Percentiles rank a stretch among this genome's conserved stretches.
These are phyloP conservation scores for Zizania latifolia DNA, from an alignment of 176 grass and related monocot genomes.

Conservation along the genomic window DNA sequence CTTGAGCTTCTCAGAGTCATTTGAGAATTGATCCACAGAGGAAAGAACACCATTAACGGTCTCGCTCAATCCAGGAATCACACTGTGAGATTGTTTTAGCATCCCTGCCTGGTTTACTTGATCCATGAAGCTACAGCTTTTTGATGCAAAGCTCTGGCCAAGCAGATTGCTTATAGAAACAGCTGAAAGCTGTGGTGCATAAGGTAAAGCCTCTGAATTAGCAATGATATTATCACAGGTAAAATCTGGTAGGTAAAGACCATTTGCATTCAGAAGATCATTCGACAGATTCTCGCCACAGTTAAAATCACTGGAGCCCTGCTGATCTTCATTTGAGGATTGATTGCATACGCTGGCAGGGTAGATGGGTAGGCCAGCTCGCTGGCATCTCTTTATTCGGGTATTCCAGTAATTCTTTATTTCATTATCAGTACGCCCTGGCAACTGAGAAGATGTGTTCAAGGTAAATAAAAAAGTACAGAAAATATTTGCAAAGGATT, in stretches of 20 bases:
- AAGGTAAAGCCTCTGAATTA: slow-evolving; percentile 49
- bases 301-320: slow-evolving; percentile 36
- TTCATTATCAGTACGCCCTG: slow-evolving; percentile 97
- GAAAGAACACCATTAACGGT: slow-evolving; percentile 38
- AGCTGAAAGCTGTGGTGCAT: slow-evolving; percentile 46
- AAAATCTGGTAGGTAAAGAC: slow-evolving; percentile 51
- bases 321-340: slow-evolving; percentile 53
- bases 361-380: slow-evolving; percentile 70
- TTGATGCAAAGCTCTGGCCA: slow-evolving; percentile 49
- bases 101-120: slow-evolving; percentile 40
- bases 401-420: slow-evolving; percentile 99
- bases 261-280: slow-evolving; percentile 51
- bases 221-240: slow-evolving; percentile 52
- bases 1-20: slow-evolving; percentile 57
- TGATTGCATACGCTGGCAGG: slow-evolving; percentile 60
- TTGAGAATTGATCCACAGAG: slow-evolving; percentile 51
- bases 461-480: slow-evolving; percentile 20
- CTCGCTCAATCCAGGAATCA: slow-evolving; percentile 47
- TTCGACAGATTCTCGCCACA: slow-evolving; percentile 41
- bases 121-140: slow-evolving; percentile 50
- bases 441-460: slow-evolving; percentile 57
- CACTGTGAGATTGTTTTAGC: slow-evolving; percentile 52
- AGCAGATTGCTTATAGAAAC: slow-evolving; percentile 50
- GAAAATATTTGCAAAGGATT: not conserved
- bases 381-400: slow-evolving; percentile 79